Evolutionary conservation across 208 protist genomes (phyloP).

Genomic region (Porcisia deanei): DNA sequence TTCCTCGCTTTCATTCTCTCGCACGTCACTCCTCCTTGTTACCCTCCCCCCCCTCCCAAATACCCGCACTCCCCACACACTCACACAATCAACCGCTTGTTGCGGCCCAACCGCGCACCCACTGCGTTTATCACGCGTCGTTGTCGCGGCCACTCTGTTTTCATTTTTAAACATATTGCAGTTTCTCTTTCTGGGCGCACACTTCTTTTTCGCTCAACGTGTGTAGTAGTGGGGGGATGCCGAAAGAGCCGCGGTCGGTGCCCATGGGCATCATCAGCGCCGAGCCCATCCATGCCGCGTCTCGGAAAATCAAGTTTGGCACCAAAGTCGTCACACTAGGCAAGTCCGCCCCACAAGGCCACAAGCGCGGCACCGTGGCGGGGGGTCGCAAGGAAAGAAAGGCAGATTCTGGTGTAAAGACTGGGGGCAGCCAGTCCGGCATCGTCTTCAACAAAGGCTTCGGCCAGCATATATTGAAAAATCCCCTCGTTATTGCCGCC

Average conservation of each 20-base stretch:
- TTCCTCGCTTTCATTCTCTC: conserved; percentile 5
- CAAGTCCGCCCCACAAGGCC: conserved; percentile 50
- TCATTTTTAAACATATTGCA: no score
- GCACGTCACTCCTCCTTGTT: background rate
- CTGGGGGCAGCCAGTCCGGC: conserved; percentile 82
- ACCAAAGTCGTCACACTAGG: conserved; percentile 74
- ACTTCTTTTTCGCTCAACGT: background rate
- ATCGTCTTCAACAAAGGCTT: conserved; percentile 97
- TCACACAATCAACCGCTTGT: no score
- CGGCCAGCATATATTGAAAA: conserved; percentile 99
- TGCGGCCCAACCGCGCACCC: no score
- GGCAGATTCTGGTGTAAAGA: conserved; percentile 47
- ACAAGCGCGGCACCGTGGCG: conserved; percentile 16
- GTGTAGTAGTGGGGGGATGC: conserved; percentile 37
- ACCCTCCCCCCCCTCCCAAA: background rate
- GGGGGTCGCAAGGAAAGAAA: conserved; percentile 44
- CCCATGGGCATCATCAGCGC: conserved; percentile 88
- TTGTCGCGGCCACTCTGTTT: no score
- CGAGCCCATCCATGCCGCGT: conserved; percentile 48
- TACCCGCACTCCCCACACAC: background rate
- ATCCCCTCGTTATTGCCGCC: conserved; percentile 97
- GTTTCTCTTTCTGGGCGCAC: background rate
- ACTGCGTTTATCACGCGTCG: no score
- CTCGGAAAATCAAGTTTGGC: conserved; percentile 76
- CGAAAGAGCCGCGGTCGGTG: conserved; percentile 67